Conservation (phyloP, 2,329 filamentous ascomycete genomes). For the Coniella lustricola region DNA sequence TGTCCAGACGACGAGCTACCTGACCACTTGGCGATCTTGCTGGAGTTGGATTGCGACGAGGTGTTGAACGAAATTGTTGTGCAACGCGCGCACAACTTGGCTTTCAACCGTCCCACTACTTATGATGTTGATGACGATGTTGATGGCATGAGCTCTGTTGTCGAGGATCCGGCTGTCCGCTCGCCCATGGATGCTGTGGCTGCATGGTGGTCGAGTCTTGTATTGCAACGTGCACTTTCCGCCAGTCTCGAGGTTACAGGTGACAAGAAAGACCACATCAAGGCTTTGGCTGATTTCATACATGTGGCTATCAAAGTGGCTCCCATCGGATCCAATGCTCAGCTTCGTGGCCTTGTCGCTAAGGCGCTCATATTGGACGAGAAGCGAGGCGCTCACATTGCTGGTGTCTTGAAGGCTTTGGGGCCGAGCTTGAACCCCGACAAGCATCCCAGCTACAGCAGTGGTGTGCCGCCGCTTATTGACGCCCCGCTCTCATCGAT, state of each 20-base stretch:
- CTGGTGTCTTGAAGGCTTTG: slow-evolving; percentile 47
- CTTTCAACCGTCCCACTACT: slow-evolving; percentile 74
- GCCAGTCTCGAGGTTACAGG: slow-evolving; percentile 51
- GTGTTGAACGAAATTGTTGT: slow-evolving; percentile 72
- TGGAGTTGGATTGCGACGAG: slow-evolving; percentile 74
- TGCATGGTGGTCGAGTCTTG: slow-evolving; percentile 79
- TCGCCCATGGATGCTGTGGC: slow-evolving; percentile 86
- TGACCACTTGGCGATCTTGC: slow-evolving; percentile 65
- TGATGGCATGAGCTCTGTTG: slow-evolving; percentile 72
- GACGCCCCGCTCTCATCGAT: slow-evolving; percentile 35
- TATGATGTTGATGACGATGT: slow-evolving; percentile 57
- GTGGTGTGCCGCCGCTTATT: slow-evolving; percentile 35
- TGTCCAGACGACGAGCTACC: slow-evolving; percentile 58
- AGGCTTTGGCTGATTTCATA: slow-evolving; percentile 42
- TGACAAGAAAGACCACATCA: slow-evolving; percentile 32
- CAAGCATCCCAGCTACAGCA: slow-evolving; percentile 25
- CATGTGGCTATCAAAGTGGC: slow-evolving; percentile 65
- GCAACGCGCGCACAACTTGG: slow-evolving; percentile 81
- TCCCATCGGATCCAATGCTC: slow-evolving; percentile 69
- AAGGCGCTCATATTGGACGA: slow-evolving; percentile 50
- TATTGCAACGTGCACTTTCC: slow-evolving; percentile 62
- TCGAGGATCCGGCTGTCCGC: slow-evolving; percentile 76
- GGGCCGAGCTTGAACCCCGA: slow-evolving; percentile 32
- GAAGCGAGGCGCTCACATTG: slow-evolving; percentile 49
- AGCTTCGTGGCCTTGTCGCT: slow-evolving; percentile 52